Base-by-base conservation (phyloP, 257 asterid genomes). In the Parsonsia alboflavescens region DNA sequence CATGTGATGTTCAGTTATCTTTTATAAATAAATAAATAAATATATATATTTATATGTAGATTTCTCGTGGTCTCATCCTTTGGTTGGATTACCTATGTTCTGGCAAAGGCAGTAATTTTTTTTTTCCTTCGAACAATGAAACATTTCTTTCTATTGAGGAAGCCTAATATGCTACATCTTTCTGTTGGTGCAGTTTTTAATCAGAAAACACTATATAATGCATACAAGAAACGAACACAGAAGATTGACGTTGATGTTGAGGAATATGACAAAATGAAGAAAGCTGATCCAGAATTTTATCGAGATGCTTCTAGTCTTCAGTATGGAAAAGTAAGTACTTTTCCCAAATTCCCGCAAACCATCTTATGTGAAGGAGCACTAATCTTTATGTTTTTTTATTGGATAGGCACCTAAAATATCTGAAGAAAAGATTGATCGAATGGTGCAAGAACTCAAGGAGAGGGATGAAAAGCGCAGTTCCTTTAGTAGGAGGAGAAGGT, bases 261-360 rank as follows among this genome's bases (percentile, higher is more conserved):
- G 2, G 96, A 87, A 77, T 92, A 90, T 85, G 87, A 68, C 86
- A 88, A 76, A 79, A 80, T 88, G 94, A 92, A 95, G 84, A 96
- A 86, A 83, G 87, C 90, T 22, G 99, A 95, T 77, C 96, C 99
- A 6, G 98, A 95, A 82, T 95, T 95, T 83, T 95, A 92, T 77
- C 79, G 98, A 71, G 91, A 86, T 74, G 98, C 98, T 73, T 95
- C 99, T 33, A 95, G 99, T 86, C 98, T 95, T 70, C 98, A 92
- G 78, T 95, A 95, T 81, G 98, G 98, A 76, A 92, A 92, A 72
- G 99, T 90, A 76, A 83, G 87, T 70, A 45, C 30, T 46, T 7
- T 52, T 10, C 2, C 24, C 24, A 28, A 50, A 8, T 36, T 61
- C 30, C 10, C 0, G 53, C 54, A 48, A 26, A 15, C 41, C 6